Conservation (phyloP, 2,329 filamentous ascomycete species). For the Metarhizium anisopliae region DNA sequence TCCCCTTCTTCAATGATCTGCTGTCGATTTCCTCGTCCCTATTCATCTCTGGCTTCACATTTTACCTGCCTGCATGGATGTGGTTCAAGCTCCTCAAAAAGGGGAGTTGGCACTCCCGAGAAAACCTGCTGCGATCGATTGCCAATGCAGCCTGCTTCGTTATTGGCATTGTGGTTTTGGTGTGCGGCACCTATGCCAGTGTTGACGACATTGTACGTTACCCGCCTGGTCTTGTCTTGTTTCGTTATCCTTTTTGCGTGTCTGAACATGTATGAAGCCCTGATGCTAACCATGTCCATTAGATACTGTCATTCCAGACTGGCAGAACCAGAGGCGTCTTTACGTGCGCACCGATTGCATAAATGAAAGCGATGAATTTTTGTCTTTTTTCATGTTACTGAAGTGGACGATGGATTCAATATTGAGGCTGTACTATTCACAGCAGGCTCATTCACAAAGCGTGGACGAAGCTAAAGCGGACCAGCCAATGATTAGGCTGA, state of each 20-base stretch:
- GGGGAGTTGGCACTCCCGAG: slow-evolving; percentile 15
- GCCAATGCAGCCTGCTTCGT: slow-evolving; percentile 17
- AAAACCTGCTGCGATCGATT: slow-evolving; percentile 15
- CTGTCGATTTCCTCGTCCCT: slow-evolving; percentile 42
- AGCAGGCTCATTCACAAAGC: neutral
- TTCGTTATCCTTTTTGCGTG: neutral
- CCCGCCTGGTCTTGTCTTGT: slow-evolving; percentile 3
- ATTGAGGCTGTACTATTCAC: neutral
- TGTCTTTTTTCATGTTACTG: neutral
- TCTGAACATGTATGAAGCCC: neutral
- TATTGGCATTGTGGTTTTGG: slow-evolving; percentile 15
- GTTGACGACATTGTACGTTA: slow-evolving; percentile 15
- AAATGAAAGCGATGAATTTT: neutral
- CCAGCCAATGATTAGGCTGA: neutral
- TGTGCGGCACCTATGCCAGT: slow-evolving; percentile 18
- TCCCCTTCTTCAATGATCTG: slow-evolving; percentile 62
- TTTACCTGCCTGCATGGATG: slow-evolving; percentile 30
- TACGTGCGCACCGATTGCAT: slow-evolving; percentile 9
- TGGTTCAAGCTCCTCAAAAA: slow-evolving; percentile 28
- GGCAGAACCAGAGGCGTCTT: slow-evolving; percentile 10
- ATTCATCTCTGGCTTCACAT: slow-evolving; percentile 32
- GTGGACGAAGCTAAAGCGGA: neutral
- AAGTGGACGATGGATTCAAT: neutral
- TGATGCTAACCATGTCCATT: neutral
- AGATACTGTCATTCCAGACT: slow-evolving; percentile 8